Evolutionary conservation across 345 rosid species (phyloP).

Genomic region (Populus pruinosa): DNA sequence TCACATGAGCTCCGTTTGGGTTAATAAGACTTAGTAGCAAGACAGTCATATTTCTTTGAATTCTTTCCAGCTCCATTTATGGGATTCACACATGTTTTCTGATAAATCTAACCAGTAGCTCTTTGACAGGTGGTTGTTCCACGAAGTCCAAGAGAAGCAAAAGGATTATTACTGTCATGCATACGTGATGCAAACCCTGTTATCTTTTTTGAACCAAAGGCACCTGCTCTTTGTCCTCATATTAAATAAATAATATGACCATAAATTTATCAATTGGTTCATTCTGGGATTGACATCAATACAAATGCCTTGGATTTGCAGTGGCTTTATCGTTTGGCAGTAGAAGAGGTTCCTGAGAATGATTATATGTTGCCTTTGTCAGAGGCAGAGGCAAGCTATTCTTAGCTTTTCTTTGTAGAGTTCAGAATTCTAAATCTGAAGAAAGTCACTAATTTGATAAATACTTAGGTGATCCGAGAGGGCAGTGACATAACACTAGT

Average conservation of each 20-base stretch:
- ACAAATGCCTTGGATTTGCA: constrained; percentile 24
- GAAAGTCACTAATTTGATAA: constrained; percentile 3
- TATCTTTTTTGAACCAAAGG: constrained; percentile 93
- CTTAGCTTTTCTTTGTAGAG: background rate
- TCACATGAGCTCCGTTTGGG: background rate
- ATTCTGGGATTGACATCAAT: constrained; percentile 7
- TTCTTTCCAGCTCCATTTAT: background rate
- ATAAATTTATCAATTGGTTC: constrained; percentile 8
- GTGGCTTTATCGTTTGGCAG: constrained; percentile 90
- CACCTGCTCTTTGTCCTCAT: constrained; percentile 10
- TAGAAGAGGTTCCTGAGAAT: constrained; percentile 83
- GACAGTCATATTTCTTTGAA: background rate
- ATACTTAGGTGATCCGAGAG: constrained; percentile 64
- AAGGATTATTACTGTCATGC: constrained; percentile 71
- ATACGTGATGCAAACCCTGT: constrained; percentile 84
- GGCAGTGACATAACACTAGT: constrained; percentile 87
- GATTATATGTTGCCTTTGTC: constrained; percentile 91
- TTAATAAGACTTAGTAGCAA: background rate
- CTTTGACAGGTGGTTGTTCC: constrained; percentile 71
- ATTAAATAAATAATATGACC: background rate
- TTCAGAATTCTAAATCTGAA: constrained; percentile 14
- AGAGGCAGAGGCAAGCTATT: constrained; percentile 66
- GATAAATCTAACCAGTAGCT: background rate
- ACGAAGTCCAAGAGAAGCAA: constrained; percentile 80
- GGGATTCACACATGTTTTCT: background rate